Conservation (phyloP, 148 eudicot species). For the Vaccinium macrocarpon region DNA sequence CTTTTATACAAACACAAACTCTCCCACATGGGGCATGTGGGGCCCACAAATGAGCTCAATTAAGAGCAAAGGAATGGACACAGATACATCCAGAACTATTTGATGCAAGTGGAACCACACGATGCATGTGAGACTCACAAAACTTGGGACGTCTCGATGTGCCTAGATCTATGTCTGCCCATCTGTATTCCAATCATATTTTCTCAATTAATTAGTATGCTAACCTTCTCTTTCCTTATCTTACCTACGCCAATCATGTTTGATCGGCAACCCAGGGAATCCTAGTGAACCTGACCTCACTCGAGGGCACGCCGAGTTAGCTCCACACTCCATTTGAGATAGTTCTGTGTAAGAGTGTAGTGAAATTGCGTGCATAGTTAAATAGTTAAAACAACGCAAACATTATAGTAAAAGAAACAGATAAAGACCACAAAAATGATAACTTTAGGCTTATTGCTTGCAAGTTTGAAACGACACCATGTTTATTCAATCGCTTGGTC, state of each 20-base stretch:
- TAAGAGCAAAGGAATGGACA: background rate
- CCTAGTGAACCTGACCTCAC: background rate
- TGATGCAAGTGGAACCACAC: background rate
- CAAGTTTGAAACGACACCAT: background rate
- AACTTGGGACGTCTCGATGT: background rate
- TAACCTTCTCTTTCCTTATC: background rate
- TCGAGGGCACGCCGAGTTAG: background rate
- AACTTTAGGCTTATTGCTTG: background rate
- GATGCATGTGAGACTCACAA: background rate
- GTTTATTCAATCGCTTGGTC: background rate
- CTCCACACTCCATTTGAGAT: background rate
- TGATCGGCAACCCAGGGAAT: background rate
- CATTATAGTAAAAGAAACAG: background rate
- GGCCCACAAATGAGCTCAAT: background rate
- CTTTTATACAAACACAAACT: too few relatives aligned
- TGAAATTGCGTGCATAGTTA: background rate
- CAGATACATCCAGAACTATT: background rate
- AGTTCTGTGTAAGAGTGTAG: background rate
- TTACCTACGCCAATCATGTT: background rate
- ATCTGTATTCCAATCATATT: too few relatives aligned
- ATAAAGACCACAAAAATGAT: background rate
- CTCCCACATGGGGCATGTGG: background rate
- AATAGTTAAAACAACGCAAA: background rate
- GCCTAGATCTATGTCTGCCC: background rate
- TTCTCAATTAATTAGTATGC: background rate